Percentiles rank a stretch among this genome's conserved stretches.
These are phyloP conservation scores for Elsinoe ampelina DNA, from an alignment of 2,329 filamentous ascomycete genomes.

Conservation along the genomic window DNA sequence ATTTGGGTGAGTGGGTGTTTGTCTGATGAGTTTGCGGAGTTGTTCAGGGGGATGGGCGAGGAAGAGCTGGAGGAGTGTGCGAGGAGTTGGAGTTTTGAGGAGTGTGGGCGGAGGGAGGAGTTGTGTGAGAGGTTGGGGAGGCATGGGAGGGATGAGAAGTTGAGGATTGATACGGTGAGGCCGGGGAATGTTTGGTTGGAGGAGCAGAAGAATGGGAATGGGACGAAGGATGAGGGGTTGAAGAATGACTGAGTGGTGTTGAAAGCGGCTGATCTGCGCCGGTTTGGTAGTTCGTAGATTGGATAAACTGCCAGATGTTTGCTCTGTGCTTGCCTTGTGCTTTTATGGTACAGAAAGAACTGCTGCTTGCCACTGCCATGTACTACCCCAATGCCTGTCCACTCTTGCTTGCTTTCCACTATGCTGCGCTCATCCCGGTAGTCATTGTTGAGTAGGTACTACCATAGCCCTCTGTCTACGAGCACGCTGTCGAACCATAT, in stretches of 20 bases:
- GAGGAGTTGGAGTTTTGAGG: conserved; percentile 43
- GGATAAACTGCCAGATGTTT: no score
- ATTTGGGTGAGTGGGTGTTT: conserved; percentile 44
- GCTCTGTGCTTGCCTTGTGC: no score
- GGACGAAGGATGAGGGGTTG: neutral
- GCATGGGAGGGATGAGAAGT: conserved; percentile 29
- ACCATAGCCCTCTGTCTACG: no score
- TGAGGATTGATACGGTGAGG: conserved; percentile 5
- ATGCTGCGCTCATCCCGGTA: no score
- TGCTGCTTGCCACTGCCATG: no score
- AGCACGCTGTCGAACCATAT: no score
- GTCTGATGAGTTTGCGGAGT: conserved; percentile 45
- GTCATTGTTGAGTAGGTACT: no score
- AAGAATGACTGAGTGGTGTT: conserved; percentile 5
- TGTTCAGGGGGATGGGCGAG: conserved; percentile 43
- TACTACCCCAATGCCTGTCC: no score
- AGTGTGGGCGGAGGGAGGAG: conserved; percentile 41
- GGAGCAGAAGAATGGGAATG: neutral
- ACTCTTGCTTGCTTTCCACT: no score
- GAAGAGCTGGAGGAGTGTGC: conserved; percentile 46
- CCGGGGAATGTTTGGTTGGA: conserved; percentile 12
- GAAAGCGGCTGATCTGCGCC: neutral
- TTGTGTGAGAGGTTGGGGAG: conserved; percentile 42
- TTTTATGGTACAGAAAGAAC: no score
- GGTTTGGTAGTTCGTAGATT: neutral